phyloP scores from a whole-genome alignment of 2,329 filamentous ascomycete species.

The Neofusicoccum sp. region DNA sequence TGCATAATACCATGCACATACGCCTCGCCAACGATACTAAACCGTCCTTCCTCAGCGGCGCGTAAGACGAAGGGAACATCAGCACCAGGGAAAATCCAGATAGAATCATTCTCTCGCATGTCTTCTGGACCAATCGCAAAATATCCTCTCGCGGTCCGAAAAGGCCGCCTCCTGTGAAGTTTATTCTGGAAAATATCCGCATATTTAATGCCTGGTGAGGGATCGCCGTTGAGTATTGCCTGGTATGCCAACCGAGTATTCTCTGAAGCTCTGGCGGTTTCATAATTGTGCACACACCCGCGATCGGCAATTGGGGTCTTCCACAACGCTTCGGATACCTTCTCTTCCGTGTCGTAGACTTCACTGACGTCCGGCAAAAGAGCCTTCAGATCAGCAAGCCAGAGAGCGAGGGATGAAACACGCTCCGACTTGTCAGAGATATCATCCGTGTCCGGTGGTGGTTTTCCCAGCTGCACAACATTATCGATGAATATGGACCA shows the following conservation, averaged over 20 bases:
- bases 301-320: conserved; percentile 6
- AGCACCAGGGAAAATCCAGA: conserved; percentile 14
- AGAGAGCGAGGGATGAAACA: neutral
- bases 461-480: neutral
- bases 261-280: neutral
- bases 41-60: neutral
- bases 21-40: conserved; percentile 1
- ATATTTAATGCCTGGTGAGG: neutral
- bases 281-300: neutral
- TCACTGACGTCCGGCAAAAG: neutral
- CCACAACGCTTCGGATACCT: neutral
- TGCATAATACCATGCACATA: conserved; percentile 21
- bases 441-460: neutral
- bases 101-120: neutral
- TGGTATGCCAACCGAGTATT: neutral
- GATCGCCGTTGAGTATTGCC: neutral
- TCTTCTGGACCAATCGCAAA: conserved; percentile 9
- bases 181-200: neutral
- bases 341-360: neutral
- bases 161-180: neutral
- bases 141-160: conserved; percentile 1
- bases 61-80: conserved; percentile 15
- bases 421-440: neutral
- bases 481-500: neutral
- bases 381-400: neutral